Conservation (phyloP, 139 green algal genomes). For the Mesotaenium endlicherianum region DNA sequence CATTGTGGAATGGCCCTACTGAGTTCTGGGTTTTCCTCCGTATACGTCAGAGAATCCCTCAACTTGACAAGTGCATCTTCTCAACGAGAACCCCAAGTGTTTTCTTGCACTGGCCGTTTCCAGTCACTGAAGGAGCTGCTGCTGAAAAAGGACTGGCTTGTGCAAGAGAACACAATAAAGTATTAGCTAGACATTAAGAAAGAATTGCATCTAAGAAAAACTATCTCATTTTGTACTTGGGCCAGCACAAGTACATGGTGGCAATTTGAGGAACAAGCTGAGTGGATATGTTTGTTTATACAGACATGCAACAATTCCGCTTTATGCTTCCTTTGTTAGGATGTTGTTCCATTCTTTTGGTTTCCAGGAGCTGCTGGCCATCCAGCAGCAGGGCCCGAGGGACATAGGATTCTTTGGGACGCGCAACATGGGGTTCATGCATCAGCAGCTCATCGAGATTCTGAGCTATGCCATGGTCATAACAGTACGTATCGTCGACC, state of each 20-base stretch:
- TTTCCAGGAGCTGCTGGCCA: constrained; percentile 91
- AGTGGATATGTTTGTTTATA: neutral
- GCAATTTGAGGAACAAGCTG: neutral
- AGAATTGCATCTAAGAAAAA: neutral
- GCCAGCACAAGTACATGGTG: neutral
- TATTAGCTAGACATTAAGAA: too few species aligned
- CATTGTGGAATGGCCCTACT: too few species aligned
- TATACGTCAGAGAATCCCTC: neutral
- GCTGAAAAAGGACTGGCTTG: too few species aligned
- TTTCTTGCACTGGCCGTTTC: neutral
- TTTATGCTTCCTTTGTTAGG: neutral
- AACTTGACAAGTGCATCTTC: neutral
- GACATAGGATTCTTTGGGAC: constrained; percentile 97
- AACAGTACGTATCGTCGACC: constrained; percentile 74
- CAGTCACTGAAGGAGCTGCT: too few species aligned
- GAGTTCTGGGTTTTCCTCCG: too few species aligned
- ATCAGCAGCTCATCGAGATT: constrained; percentile 98
- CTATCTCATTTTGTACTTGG: neutral
- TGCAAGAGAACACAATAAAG: neutral
- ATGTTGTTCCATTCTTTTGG: neutral
- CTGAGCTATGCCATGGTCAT: constrained; percentile 95
- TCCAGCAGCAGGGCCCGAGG: constrained; percentile 88
- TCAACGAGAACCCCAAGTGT: neutral
- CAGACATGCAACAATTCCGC: neutral
- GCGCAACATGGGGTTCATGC: constrained; percentile 94